phyloP scores from a whole-genome alignment of 805 yeast genomes.

The Tetrapisispora fleetii region DNA sequence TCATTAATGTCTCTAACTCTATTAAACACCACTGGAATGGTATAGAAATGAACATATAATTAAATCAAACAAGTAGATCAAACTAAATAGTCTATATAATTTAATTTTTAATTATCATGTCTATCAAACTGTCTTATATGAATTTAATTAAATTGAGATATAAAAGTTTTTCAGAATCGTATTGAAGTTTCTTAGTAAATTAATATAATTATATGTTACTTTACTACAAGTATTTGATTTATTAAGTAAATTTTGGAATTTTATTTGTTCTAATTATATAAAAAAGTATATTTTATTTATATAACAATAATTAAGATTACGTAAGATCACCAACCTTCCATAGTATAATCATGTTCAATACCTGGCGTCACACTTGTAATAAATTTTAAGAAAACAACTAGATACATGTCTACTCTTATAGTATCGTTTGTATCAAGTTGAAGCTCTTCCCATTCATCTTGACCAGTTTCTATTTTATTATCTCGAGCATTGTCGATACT shows the following conservation, averaged over 20 bases:
- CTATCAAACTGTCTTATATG: too few species aligned
- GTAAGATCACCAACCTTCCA: slow-evolving; percentile 69
- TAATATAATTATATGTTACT: too few species aligned
- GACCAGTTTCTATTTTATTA: slow-evolving; percentile 14
- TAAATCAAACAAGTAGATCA: not conserved
- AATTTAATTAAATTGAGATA: too few species aligned
- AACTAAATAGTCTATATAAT: not conserved
- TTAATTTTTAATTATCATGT: not conserved
- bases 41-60: not conserved
- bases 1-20: slow-evolving; percentile 17
- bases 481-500: not conserved
- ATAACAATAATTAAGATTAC: not conserved
- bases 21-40: slow-evolving; percentile 5
- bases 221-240: too few species aligned
- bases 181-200: too few species aligned
- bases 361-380: slow-evolving; percentile 97
- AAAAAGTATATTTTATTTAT: too few species aligned
- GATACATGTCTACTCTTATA: slow-evolving; percentile 82
- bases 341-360: slow-evolving; percentile 95
- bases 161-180: too few species aligned
- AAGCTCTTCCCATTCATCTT: slow-evolving; percentile 52
- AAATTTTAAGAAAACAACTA: slow-evolving; percentile 82
- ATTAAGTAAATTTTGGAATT: too few species aligned
- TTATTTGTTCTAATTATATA: too few species aligned
- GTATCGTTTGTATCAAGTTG: slow-evolving; percentile 34